phyloP scores from a whole-genome alignment of 2,329 filamentous ascomycete genomes.

The Leptoxyphium fumago region DNA sequence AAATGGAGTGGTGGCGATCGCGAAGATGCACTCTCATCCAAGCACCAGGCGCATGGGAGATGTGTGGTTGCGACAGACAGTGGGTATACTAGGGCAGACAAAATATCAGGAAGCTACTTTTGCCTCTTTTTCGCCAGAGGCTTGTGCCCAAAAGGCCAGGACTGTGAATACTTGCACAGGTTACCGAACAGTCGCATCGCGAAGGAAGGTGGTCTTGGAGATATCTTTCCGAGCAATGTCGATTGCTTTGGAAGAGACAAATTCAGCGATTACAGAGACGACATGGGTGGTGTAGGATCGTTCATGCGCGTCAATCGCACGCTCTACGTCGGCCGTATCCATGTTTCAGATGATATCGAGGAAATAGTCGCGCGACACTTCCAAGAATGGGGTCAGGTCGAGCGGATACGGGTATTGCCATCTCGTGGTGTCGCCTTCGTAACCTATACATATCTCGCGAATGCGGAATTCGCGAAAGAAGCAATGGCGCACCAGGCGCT shows the following conservation, averaged over 20 bases:
- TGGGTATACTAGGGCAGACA: slow-evolving; percentile 37
- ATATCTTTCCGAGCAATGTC: slow-evolving; percentile 83
- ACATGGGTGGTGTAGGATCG: slow-evolving; percentile 92
- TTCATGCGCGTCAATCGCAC: slow-evolving; percentile 92
- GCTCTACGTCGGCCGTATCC: slow-evolving; percentile 82
- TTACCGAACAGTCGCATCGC: slow-evolving; percentile 45
- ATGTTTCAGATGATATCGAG: slow-evolving; percentile 93
- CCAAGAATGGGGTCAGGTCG: slow-evolving; percentile 88
- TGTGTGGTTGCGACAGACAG: slow-evolving; percentile 66
- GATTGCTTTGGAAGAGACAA: slow-evolving; percentile 94
- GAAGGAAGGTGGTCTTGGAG: slow-evolving; percentile 44
- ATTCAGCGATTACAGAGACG: slow-evolving; percentile 81
- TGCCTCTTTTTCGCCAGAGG: slow-evolving; percentile 86
- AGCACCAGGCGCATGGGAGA: slow-evolving; percentile 67
- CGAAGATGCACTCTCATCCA: slow-evolving; percentile 76
- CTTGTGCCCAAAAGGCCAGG: slow-evolving; percentile 67
- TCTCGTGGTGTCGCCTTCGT: slow-evolving; percentile 85
- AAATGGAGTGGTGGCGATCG: slow-evolving; percentile 95
- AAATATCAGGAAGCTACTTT: slow-evolving; percentile 57
- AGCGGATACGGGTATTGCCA: slow-evolving; percentile 75
- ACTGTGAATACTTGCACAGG: slow-evolving; percentile 88
- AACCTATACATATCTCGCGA: slow-evolving; percentile 82
- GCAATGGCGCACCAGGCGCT: slow-evolving; percentile 91
- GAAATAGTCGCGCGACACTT: slow-evolving; percentile 92
- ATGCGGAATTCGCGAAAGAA: slow-evolving; percentile 65